Evolutionary conservation across 2,329 filamentous ascomycete genomes (phyloP).

Genomic region (Tolypocladium guangdongense): DNA sequence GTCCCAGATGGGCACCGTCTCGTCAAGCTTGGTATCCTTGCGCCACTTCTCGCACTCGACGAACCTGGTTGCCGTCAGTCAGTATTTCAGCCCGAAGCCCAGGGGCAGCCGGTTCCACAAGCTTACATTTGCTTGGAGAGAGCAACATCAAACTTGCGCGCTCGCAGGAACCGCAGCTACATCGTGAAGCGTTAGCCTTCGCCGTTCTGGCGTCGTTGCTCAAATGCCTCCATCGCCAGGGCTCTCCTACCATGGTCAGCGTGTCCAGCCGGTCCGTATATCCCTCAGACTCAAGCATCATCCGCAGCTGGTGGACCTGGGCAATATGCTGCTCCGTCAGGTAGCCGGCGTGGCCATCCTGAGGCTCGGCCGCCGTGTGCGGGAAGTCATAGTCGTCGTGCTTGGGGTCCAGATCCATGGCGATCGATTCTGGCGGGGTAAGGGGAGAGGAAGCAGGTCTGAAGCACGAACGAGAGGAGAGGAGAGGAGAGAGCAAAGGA

Average conservation of each 20-base stretch:
- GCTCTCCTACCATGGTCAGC: slow-evolving; percentile 62
- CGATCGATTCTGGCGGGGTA: slow-evolving; percentile 9
- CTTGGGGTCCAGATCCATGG: slow-evolving; percentile 65
- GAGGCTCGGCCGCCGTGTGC: slow-evolving; percentile 57
- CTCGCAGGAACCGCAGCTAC: slow-evolving; percentile 80
- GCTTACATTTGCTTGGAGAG: slow-evolving; percentile 77
- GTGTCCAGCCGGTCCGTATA: slow-evolving; percentile 82
- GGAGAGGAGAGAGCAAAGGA: neutral
- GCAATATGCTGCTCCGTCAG: slow-evolving; percentile 82
- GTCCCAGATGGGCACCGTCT: slow-evolving; percentile 69
- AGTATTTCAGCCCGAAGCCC: slow-evolving; percentile 1
- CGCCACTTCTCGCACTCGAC: slow-evolving; percentile 85
- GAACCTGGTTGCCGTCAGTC: slow-evolving; percentile 53
- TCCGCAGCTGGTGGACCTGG: slow-evolving; percentile 74
- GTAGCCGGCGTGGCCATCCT: slow-evolving; percentile 76
- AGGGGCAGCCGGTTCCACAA: neutral
- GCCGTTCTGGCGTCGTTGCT: neutral
- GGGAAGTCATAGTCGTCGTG: slow-evolving; percentile 97
- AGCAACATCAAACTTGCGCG: slow-evolving; percentile 87
- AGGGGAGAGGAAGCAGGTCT: neutral
- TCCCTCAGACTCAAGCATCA: slow-evolving; percentile 73
- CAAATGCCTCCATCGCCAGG: slow-evolving; percentile 3
- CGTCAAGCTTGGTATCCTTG: slow-evolving; percentile 73
- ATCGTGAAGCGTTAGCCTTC: neutral
- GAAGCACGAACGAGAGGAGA: neutral